Evolutionary conservation across 2,329 filamentous ascomycete species (phyloP).

Genomic region (Keithomyces neogunnii): DNA sequence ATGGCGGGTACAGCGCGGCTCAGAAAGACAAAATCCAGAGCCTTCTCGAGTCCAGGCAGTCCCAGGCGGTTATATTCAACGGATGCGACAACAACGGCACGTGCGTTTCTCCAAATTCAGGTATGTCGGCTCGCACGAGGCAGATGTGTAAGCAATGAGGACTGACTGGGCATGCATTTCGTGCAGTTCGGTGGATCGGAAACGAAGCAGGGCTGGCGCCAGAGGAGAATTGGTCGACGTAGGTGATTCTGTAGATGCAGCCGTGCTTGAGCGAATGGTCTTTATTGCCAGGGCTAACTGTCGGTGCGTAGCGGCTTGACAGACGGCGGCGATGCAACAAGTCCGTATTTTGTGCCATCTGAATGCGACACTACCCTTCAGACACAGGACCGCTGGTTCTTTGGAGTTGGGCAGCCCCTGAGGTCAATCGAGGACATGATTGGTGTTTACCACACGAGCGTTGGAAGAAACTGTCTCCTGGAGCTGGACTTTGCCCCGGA

Average conservation of each 20-base stretch:
- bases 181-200: constrained; percentile 14
- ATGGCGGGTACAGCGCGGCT: constrained; percentile 15
- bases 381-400: constrained; percentile 16
- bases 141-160: neutral
- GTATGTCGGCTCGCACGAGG: neutral
- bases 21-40: constrained; percentile 13
- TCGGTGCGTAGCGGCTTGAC: constrained; percentile 7
- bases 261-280: no score
- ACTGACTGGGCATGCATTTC: neutral
- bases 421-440: constrained; percentile 14
- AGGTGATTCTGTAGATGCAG: neutral
- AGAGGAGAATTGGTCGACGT: constrained; percentile 18
- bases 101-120: constrained; percentile 12
- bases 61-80: constrained; percentile 15
- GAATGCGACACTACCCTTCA: constrained; percentile 18
- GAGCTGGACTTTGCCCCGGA: constrained; percentile 16
- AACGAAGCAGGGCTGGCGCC: constrained; percentile 14
- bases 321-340: constrained; percentile 14
- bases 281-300: no score
- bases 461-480: constrained; percentile 17
- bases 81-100: constrained; percentile 14
- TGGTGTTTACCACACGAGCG: constrained; percentile 16
- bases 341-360: constrained; percentile 14
- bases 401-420: constrained; percentile 13
- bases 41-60: constrained; percentile 12